Conservation (phyloP, 139 green algal genomes). For the Auxenochlorella pyrenoidosa region DNA sequence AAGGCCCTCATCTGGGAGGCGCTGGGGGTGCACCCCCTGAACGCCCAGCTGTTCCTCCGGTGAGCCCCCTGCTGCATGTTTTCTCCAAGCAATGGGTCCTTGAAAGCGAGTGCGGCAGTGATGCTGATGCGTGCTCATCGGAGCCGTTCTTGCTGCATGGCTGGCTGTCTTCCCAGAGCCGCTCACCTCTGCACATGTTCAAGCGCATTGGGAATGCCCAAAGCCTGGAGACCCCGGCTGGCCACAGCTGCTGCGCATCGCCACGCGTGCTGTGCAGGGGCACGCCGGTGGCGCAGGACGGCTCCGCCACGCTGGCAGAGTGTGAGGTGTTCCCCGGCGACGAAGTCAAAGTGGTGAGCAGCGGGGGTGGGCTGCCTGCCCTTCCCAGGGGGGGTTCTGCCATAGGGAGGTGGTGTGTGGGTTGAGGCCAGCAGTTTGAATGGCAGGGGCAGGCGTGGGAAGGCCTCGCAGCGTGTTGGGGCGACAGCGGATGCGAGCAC, state of each 20-base stretch:
- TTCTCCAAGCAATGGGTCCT: too few relatives aligned
- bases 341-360: conserved; percentile 52
- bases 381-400: background rate
- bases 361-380: background rate
- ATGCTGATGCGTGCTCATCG: too few relatives aligned
- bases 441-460: too few relatives aligned
- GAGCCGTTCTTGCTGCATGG: too few relatives aligned
- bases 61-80: background rate
- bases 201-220: too few relatives aligned
- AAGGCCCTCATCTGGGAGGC: conserved; percentile 64
- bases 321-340: conserved; percentile 64
- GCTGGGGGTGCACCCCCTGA: conserved; percentile 69
- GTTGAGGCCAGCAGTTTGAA: too few relatives aligned
- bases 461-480: too few relatives aligned
- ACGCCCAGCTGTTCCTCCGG: conserved; percentile 51
- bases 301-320: conserved; percentile 23
- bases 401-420: too few relatives aligned
- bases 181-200: too few relatives aligned
- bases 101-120: background rate
- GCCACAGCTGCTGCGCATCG: background rate
- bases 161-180: too few relatives aligned
- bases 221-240: too few relatives aligned
- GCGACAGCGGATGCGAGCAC: too few relatives aligned
- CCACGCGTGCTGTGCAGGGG: conserved; percentile 14
- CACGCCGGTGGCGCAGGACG: conserved; percentile 28